Evolutionary conservation across 495 filamentous ascomycete genomes (phyloP), one percentile per base, ranked within the genome.

Genomic region (Xeromyces bisporus): DNA sequence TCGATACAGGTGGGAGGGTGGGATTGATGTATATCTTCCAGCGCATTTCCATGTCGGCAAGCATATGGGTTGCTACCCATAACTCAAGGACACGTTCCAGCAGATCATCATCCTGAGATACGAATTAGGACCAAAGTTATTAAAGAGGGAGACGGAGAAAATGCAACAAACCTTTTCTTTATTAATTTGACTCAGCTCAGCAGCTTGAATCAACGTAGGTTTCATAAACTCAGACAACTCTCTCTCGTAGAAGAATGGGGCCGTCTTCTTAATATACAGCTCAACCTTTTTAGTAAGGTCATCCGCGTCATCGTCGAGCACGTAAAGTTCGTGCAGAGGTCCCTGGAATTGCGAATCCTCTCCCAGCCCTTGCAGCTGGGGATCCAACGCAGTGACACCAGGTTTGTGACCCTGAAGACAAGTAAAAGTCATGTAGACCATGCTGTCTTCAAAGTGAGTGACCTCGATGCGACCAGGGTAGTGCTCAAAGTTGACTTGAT

Each of bases 11-110:
- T 2, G 59, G 50, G 13, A 61, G 45, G 6, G 55, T 58, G 11
- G 60, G 54, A 44, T 67, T 67, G 41, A 53, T 60, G 39, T 54
- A 68, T 15, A 79, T 67, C 18, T 65, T 68, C 78, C 78, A 85
- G 23, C 62, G 59, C 11, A 75, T 48, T 24, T 75, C 71, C n/a
- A 62, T 59, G 34, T 80, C 76, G 12, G 69, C 63, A 28, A 87
- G 61, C 16, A 87, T 69, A 38, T 79, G 73, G 1, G 80, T 82
- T 5, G 71, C 64, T 14, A 73, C 67, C 79, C 80, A 91, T 2
- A 91, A 60, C 44, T 87, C 75, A 5, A 87, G 55, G 1, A 69
- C 72, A 21, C 70, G 66, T 31, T 67, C 64, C 9, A 87, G 58
- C 5, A 86, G 55, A 15, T 58, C 51, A 40, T 82, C 73, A 56